Evolutionary conservation across 108 stramenopile species (phyloP), one percentile per base, ranked within the genome.

Genomic region (Pseudonitzschia delicatissima): DNA sequence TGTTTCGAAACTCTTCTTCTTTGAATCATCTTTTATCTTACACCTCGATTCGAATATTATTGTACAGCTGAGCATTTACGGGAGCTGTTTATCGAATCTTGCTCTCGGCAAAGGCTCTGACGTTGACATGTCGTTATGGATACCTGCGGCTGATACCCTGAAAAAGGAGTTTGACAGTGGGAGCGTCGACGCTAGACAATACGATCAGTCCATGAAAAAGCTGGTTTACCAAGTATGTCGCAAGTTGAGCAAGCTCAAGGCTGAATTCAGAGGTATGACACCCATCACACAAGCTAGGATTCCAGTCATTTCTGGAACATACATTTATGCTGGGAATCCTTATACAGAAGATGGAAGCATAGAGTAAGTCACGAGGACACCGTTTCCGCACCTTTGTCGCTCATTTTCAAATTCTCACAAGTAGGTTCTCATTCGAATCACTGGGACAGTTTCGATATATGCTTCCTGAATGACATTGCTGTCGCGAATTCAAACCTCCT

Each of bases 391-490:
- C 20, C 17, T 40, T 42, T 11, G 48, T 59, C 5, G 5, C 13
- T 32, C 12, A 31, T 5, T 33, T 23, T 29, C 28, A 33, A 34
- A 25, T 25, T 31, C 25, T 63, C 49, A 47, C 21, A 23, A 36
- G n/a, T 48, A 23, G 20, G 9, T 57, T 3, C 48, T 49, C 25
- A 20, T 20, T 11, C 68, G 17, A 31, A 34, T 26, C 11, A 21
- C 51, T 23, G 15, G 23, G 8, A 15, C 36, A 76, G 77, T 44
- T 90, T 90, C 77, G 93, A 94, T 62, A 69, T 94, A 48, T 94
- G 93, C 68, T 91, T 94, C 45, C 64, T 86, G 53, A 94, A 94
- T 66, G 90, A 94, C 33, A 86, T 91, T 59, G 90, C 92, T 3
- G 92, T 94, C 0, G 85, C 71, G 23, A 94, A 94, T 65, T 88